Base-by-base conservation (phyloP, 257 asterid species). In the Echites panduratus region DNA sequence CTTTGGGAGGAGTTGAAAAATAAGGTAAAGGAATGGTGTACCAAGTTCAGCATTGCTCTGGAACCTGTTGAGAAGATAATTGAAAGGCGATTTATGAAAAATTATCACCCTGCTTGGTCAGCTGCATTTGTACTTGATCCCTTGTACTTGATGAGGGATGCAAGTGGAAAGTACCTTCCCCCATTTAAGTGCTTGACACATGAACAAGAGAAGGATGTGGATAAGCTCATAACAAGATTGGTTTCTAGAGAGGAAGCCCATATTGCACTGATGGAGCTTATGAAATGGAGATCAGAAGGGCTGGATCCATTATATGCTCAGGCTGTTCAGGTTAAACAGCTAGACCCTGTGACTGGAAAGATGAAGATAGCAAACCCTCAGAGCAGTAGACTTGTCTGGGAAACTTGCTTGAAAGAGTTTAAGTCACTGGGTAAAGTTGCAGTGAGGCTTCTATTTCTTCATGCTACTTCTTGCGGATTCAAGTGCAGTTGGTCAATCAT, bases 91-190 rank as follows among this genome's bases (percentile, higher is more conserved):
- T 89, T 88, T 58, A 85, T 50, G 75, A 88, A 78, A 80, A 89
- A 73, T 76, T 92, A 92, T 71, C 97, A 89, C 74, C 95, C 97
- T 0, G 90, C 96, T 43, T 89, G 96, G 97, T 81, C 97, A 11
- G 93, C 96, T 71, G 97, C 97, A 13, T 92, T 84, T 68, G 84
- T 92, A 44, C 97, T 92, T 29, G 97, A 92, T 74, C 97, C 97
- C 0, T 76, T 84, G 49, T 82, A 89, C 83, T 80, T 88, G 79
- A 77, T 86, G 73, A 81, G 86, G 74, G 95, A 92, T 74, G 78
- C 84, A 22, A 88, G 87, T 35, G 97, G 97, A 58, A 92, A 88
- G 73, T 92, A 89, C 70, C 91, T 92, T 54, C 97, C 97, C n/a
- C 95, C 95, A 9, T 92, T 89, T 53, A 88, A 87, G 76, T 84